Percentiles rank a stretch among this genome's conserved stretches.
These are phyloP conservation scores for Tetragonia tetragonoides DNA, from an alignment of 148 eudicot species.

Conservation along the genomic window DNA sequence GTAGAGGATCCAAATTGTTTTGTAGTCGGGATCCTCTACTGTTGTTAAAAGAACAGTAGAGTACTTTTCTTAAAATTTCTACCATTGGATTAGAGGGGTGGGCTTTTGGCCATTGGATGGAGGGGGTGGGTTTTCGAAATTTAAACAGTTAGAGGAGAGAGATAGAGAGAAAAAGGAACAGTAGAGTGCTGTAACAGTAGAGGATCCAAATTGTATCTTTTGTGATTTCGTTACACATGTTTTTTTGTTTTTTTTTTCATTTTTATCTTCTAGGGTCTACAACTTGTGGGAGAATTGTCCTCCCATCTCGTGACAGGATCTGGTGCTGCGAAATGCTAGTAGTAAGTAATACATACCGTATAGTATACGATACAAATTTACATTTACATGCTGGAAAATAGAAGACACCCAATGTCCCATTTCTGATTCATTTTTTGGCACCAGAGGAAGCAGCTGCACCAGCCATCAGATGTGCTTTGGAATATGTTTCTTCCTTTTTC, in stretches of 20 bases:
- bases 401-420: conserved; percentile 26
- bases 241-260: neutral
- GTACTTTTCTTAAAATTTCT: too few relatives aligned
- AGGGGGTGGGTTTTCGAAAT: too few relatives aligned
- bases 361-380: conserved; percentile 15
- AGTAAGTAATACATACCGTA: conserved; percentile 21
- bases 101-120: too few relatives aligned
- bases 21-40: too few relatives aligned
- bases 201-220: too few relatives aligned
- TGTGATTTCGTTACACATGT: conserved; percentile 12
- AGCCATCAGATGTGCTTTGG: conserved; percentile 18
- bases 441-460: neutral
- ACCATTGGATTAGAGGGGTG: too few relatives aligned
- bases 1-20: too few relatives aligned
- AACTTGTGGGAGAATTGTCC: conserved; percentile 19
- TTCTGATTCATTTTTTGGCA: conserved; percentile 5
- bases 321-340: conserved; percentile 8
- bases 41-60: too few relatives aligned
- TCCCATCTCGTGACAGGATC: conserved; percentile 25
- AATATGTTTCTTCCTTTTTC: conserved; percentile 12
- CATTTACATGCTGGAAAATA: conserved; percentile 32
- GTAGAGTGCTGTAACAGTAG: too few relatives aligned
- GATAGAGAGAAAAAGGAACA: too few relatives aligned
- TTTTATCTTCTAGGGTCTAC: neutral
- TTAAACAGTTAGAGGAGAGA: too few relatives aligned